Percentiles rank a stretch among this genome's conserved stretches.
Evolutionary conservation across 2,329 filamentous ascomycete genomes (phyloP).

Genomic region (Diplodia corticola): DNA sequence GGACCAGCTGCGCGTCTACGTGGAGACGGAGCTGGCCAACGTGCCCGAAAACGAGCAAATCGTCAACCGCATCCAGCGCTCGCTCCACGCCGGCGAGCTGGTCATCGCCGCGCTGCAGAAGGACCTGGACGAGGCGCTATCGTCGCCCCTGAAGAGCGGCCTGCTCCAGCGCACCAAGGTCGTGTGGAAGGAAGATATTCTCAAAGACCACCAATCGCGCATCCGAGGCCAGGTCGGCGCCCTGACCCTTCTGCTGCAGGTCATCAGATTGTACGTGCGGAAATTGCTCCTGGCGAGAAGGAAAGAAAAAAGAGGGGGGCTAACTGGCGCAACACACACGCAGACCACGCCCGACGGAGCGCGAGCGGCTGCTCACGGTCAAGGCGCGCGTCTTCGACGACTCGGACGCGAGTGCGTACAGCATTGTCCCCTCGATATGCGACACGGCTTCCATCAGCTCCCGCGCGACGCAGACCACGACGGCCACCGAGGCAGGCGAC

Average conservation of each 20-base stretch:
- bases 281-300: not conserved
- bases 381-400: slow-evolving; percentile 23
- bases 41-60: slow-evolving; percentile 8
- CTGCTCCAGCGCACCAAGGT: slow-evolving; percentile 8
- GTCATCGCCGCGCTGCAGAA: slow-evolving; percentile 23
- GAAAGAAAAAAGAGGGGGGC: no score
- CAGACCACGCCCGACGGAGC: slow-evolving; percentile 21
- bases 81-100: slow-evolving; percentile 24
- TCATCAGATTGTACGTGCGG: slow-evolving; percentile 24
- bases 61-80: slow-evolving; percentile 22
- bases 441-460: slow-evolving; percentile 14
- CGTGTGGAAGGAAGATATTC: slow-evolving; percentile 16
- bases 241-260: slow-evolving; percentile 24
- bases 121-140: slow-evolving; percentile 12
- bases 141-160: not conserved
- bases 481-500: not conserved
- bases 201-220: slow-evolving; percentile 26
- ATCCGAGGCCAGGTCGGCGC: slow-evolving; percentile 25
- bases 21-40: not conserved
- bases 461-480: not conserved
- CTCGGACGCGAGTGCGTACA: slow-evolving; percentile 24
- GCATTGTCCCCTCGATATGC: slow-evolving; percentile 24
- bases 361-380: slow-evolving; percentile 17
- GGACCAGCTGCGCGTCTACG: slow-evolving; percentile 22
- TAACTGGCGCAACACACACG: not conserved